Conservation (phyloP, 176 grass and related monocot species). For the Phragmites australis region DNA sequence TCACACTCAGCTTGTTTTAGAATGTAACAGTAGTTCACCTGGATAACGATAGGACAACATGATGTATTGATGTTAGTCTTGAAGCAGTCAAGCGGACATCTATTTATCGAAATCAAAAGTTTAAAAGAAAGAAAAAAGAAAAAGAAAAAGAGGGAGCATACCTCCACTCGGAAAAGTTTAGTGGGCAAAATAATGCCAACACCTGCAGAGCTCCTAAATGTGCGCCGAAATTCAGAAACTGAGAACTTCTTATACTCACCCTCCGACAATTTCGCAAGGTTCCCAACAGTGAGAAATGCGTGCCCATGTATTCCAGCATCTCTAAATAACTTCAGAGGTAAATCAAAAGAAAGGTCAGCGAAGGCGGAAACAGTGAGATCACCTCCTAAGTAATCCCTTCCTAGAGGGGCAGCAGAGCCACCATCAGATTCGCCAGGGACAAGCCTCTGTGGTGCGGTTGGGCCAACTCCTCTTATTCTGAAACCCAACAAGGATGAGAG, state of each 20-base stretch:
- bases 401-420: constrained; percentile 31
- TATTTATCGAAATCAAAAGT: not conserved
- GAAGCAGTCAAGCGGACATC: not conserved
- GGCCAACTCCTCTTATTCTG: constrained; percentile 75
- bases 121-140: not conserved
- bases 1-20: constrained; percentile 88
- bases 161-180: constrained; percentile 87
- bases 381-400: constrained; percentile 69
- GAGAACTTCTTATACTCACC: constrained; percentile 71
- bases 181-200: constrained; percentile 87
- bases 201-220: constrained; percentile 81
- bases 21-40: constrained; percentile 96
- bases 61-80: not conserved
- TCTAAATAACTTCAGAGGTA: constrained; percentile 73
- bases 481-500: constrained; percentile 76
- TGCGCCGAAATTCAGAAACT: constrained; percentile 39
- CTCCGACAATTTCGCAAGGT: constrained; percentile 63
- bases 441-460: constrained; percentile 60
- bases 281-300: constrained; percentile 69
- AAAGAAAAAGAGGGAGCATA: no score
- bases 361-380: constrained; percentile 85
- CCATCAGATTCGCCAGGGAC: constrained; percentile 40
- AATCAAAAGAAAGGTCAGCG: constrained; percentile 87
- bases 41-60: constrained; percentile 19
- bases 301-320: constrained; percentile 87